A percentile compares a stretch with the other conserved stretches of the same genome.
Evolutionary conservation across 2,329 filamentous ascomycete species (phyloP).

Genomic region (Fusarium albidum): DNA sequence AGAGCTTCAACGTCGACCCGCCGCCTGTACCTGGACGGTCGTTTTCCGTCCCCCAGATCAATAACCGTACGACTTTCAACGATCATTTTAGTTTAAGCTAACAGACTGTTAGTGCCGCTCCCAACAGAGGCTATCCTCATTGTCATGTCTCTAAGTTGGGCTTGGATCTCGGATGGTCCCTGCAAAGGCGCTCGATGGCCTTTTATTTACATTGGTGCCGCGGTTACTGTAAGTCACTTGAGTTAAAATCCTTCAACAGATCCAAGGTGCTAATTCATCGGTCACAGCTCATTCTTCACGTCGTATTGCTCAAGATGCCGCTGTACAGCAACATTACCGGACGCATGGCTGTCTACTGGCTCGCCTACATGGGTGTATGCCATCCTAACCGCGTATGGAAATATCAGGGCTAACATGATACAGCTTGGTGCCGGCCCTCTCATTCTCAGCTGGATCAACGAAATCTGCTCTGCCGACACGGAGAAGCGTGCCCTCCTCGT

Average conservation of each 20-base stretch:
- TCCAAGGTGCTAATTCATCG: neutral
- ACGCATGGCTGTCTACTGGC: constrained; percentile 31
- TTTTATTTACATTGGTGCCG: constrained; percentile 29
- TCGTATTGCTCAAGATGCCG: constrained; percentile 21
- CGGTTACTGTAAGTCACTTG: constrained; percentile 12
- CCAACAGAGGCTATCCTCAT: constrained; percentile 30
- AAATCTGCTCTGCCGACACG: constrained; percentile 32
- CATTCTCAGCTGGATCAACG: constrained; percentile 36
- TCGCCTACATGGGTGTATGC: constrained; percentile 34
- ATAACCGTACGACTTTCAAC: constrained; percentile 11
- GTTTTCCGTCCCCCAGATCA: constrained; percentile 18
- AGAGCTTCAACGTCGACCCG: constrained; percentile 28
- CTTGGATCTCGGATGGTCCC: constrained; percentile 31
- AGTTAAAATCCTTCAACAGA: too few species aligned
- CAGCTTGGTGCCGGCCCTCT: constrained; percentile 32
- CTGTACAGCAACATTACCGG: constrained; percentile 21
- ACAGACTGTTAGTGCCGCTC: constrained; percentile 15
- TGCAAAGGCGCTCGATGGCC: constrained; percentile 24
- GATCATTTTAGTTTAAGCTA: neutral
- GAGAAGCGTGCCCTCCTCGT: constrained; percentile 33
- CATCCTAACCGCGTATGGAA: too few species aligned
- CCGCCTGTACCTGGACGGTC: constrained; percentile 26
- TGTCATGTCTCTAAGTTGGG: constrained; percentile 26
- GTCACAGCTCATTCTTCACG: constrained; percentile 20
- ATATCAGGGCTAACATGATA: neutral